Evolutionary conservation across 2,329 filamentous ascomycete genomes (phyloP).

Genomic region (Penicillium sp.): DNA sequence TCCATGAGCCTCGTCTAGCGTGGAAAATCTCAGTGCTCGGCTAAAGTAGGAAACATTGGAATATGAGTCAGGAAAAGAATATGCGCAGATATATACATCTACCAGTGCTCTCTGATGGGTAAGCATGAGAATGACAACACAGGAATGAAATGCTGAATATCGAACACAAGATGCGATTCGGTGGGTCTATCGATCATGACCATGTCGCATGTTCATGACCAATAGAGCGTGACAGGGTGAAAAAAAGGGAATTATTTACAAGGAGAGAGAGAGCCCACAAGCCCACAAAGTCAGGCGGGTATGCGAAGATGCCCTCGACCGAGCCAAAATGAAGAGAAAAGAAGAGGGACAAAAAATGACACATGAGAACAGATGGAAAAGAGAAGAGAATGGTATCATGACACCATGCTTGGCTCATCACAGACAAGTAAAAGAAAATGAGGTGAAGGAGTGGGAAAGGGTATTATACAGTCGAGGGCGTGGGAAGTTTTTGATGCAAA

Average conservation of each 20-base stretch:
- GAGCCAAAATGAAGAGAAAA: slow-evolving; percentile 4
- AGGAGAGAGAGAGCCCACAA: slow-evolving; percentile 14
- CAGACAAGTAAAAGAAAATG: slow-evolving; percentile 7
- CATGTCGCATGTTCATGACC: slow-evolving; percentile 13
- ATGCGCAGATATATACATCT: neutral
- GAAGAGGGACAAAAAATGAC: neutral
- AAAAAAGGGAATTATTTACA: slow-evolving; percentile 31
- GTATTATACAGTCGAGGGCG: slow-evolving; percentile 28
- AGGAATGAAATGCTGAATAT: neutral
- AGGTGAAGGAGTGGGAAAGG: slow-evolving; percentile 10
- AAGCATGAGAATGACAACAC: neutral
- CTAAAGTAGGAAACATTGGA: neutral
- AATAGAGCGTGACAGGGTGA: slow-evolving; percentile 9
- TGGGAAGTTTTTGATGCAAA: slow-evolving; percentile 8
- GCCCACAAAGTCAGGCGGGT: neutral
- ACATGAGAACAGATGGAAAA: neutral
- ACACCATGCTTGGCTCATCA: slow-evolving; percentile 26
- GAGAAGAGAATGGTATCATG: slow-evolving; percentile 22
- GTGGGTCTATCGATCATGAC: slow-evolving; percentile 20
- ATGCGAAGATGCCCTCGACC: slow-evolving; percentile 19
- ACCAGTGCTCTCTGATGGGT: neutral
- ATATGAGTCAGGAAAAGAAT: neutral
- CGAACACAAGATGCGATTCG: slow-evolving; percentile 21
- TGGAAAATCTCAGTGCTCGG: no score
- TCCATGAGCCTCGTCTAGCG: neutral